Conservation (phyloP, 192 early-diverging fungal species). For the Umbelopsis sp. region DNA sequence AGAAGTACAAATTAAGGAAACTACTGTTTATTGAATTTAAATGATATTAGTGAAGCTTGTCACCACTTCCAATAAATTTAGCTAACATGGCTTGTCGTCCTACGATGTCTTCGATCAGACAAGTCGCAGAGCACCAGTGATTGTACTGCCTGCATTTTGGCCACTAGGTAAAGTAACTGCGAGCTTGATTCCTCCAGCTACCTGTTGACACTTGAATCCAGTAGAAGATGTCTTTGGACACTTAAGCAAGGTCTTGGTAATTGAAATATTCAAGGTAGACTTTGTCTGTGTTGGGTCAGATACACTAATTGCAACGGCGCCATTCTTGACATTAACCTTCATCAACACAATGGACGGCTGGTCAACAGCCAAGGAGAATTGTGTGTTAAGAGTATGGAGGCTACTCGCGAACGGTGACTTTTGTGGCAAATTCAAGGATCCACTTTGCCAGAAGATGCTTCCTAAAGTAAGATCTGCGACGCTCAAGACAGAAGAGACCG, state of each 20-base stretch:
- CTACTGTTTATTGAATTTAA: neutral
- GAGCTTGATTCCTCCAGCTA: neutral
- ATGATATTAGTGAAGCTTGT: too few relatives aligned
- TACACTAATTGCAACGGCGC: neutral
- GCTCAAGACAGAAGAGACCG: neutral
- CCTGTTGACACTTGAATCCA: neutral
- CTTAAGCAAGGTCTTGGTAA: conserved; percentile 5
- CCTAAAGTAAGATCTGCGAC: neutral
- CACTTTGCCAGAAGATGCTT: conserved; percentile 14
- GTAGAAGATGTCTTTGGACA: neutral
- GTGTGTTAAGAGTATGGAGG: neutral
- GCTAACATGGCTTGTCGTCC: too few relatives aligned
- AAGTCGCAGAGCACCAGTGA: neutral
- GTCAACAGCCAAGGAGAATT: neutral
- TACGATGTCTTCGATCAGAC: neutral
- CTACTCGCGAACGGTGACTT: neutral
- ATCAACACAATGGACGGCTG: conserved; percentile 18
- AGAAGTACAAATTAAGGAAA: neutral
- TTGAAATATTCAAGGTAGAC: neutral
- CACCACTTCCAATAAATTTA: too few relatives aligned
- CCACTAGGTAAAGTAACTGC: conserved; percentile 14
- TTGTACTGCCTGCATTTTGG: conserved; percentile 15
- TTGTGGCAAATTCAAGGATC: neutral
- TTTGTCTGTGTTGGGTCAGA: conserved; percentile 25
- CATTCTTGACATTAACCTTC: neutral